Percentiles rank a stretch among this genome's conserved stretches.
phyloP scores from a whole-genome alignment of 768 basidiomycete genomes.

The Kwoniella dejecticola region DNA sequence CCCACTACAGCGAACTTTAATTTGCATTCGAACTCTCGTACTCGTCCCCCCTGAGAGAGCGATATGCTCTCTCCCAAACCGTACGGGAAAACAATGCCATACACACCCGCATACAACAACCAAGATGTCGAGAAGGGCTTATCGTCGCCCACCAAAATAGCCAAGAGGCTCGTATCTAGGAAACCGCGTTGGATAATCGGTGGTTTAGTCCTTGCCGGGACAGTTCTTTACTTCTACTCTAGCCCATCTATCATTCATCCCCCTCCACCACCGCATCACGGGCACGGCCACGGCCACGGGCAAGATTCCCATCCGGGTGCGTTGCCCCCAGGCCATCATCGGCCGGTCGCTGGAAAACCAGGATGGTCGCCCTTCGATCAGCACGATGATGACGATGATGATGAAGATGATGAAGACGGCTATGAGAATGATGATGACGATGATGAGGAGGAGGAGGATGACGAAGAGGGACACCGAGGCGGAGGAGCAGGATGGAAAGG shows the following conservation, averaged over 20 bases:
- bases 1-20: no score
- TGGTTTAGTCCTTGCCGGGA: background rate
- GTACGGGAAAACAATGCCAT: slow-evolving; percentile 11
- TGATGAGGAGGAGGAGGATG: background rate
- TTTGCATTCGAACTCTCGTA: no score
- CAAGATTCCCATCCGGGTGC: no score
- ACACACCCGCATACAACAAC: slow-evolving; percentile 15
- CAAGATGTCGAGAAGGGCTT: slow-evolving; percentile 17
- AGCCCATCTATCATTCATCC: background rate
- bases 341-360: background rate
- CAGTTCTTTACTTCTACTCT: slow-evolving; percentile 6
- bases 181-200: slow-evolving; percentile 11
- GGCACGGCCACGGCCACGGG: background rate
- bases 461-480: slow-evolving; percentile 1
- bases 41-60: background rate
- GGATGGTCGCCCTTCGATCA: slow-evolving; percentile 3
- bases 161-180: slow-evolving; percentile 3
- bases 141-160: slow-evolving; percentile 9
- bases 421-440: slow-evolving; percentile 13
- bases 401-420: background rate
- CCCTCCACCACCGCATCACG: slow-evolving; percentile 1
- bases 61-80: slow-evolving; percentile 10
- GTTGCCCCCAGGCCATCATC: background rate
- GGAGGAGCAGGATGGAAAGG: slow-evolving; percentile 3
- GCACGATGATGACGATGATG: background rate